A percentile compares a stretch with the other conserved stretches of the same genome.
Conservation (phyloP, 441 rosid species). For the Geranium incanum region DNA sequence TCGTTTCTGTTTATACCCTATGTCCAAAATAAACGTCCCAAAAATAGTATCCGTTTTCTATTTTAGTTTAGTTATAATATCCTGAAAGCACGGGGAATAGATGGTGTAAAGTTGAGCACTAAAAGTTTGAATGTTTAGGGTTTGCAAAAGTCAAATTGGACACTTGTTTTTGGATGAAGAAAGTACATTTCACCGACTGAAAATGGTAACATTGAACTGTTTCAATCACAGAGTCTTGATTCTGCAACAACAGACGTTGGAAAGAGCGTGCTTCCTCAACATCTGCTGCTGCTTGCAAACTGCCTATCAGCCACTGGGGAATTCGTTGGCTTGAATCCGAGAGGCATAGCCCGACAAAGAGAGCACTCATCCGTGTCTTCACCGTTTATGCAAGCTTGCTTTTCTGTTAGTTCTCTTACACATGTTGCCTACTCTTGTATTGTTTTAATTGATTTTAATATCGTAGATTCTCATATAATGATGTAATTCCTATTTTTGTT, state of each 20-base stretch:
- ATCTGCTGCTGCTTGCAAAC: constrained; percentile 64
- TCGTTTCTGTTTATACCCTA: neutral
- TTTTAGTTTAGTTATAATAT: constrained; percentile 1
- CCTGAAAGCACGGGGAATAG: neutral
- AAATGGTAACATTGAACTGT: neutral
- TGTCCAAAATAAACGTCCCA: neutral
- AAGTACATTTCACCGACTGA: neutral
- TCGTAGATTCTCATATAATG: neutral
- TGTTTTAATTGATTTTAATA: constrained; percentile 1
- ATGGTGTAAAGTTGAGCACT: neutral
- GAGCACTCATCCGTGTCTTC: constrained; percentile 53
- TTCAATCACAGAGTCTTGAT: constrained; percentile 51
- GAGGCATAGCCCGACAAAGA: constrained; percentile 65
- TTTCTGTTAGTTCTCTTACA: constrained; percentile 53
- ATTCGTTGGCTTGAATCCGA: constrained; percentile 73
- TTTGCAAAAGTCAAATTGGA: neutral
- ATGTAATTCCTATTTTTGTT: constrained; percentile 7
- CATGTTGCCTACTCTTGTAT: constrained; percentile 3
- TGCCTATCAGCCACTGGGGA: constrained; percentile 75
- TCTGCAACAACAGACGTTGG: constrained; percentile 77
- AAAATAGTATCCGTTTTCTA: neutral
- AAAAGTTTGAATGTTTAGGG: neutral
- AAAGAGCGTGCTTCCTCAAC: constrained; percentile 62
- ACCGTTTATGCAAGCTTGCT: constrained; percentile 86
- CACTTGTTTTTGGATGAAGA: neutral